Conservation (phyloP, 2,329 filamentous ascomycete genomes). For the Xylariaceae sp. region DNA sequence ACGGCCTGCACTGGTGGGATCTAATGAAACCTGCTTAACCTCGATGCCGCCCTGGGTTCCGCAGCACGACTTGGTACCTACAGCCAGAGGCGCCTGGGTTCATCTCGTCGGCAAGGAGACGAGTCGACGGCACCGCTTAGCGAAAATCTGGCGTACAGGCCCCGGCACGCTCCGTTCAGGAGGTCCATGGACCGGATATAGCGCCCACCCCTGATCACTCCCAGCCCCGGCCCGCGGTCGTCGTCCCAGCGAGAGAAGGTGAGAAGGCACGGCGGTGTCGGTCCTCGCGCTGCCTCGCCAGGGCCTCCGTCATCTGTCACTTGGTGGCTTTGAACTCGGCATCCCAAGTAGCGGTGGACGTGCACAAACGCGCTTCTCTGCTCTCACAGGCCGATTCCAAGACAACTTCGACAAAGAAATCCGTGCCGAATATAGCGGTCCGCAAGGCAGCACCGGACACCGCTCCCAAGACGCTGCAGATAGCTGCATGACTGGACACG, state of each 20-base stretch:
- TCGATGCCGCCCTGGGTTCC: conserved; percentile 25
- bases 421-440: conserved; percentile 34
- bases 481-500: conserved; percentile 31
- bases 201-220: conserved; percentile 8
- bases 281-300: conserved; percentile 12
- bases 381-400: conserved; percentile 40
- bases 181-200: too few relatives aligned
- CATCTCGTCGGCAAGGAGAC: conserved; percentile 19
- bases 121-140: conserved; percentile 21
- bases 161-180: conserved; percentile 17
- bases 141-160: conserved; percentile 12
- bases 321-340: conserved; percentile 33
- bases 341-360: conserved; percentile 41
- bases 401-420: conserved; percentile 41
- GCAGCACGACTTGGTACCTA: conserved; percentile 21
- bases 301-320: conserved; percentile 30
- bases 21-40: conserved; percentile 31
- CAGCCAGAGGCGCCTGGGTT: conserved; percentile 12
- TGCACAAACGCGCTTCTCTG: conserved; percentile 37
- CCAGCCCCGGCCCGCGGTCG: conserved; percentile 12
- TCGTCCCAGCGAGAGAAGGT: conserved; percentile 9
- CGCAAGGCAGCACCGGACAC: conserved; percentile 26
- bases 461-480: conserved; percentile 29
- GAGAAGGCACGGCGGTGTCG: conserved; percentile 11
- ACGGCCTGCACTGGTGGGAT: conserved; percentile 27